phyloP scores from a whole-genome alignment of 2,329 filamentous ascomycete genomes.

The Drechslerella dactyloides region DNA sequence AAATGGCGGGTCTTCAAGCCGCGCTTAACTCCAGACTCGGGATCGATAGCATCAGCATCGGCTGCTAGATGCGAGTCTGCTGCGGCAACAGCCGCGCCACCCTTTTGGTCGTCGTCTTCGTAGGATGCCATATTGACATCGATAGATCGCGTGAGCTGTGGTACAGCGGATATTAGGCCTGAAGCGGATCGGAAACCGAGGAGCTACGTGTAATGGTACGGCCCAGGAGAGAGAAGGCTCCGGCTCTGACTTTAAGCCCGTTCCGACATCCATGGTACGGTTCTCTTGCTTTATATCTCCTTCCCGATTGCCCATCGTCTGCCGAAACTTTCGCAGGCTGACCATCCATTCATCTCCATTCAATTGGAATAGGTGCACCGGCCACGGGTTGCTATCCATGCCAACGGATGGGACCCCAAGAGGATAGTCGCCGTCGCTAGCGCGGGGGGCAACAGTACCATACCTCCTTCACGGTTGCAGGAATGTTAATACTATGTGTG shows the following conservation, averaged over 20 bases:
- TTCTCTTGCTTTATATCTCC: constrained; percentile 26
- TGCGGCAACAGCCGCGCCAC: constrained; percentile 16
- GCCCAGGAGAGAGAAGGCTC: too few species aligned
- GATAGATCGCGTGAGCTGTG: constrained; percentile 11
- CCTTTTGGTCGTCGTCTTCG: constrained; percentile 33
- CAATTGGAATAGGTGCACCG: constrained; percentile 26
- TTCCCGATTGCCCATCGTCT: constrained; percentile 24
- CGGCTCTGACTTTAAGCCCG: too few species aligned
- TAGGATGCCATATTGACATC: constrained; percentile 35
- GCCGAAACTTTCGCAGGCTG: not conserved
- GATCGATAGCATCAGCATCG: constrained; percentile 48
- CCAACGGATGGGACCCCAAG: constrained; percentile 16
- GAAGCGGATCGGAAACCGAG: too few species aligned
- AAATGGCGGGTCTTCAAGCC: constrained; percentile 63
- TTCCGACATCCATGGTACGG: constrained; percentile 7
- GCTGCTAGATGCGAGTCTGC: constrained; percentile 35
- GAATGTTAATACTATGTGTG: not conserved
- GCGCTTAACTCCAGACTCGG: constrained; percentile 46
- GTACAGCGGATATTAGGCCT: too few species aligned
- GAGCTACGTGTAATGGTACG: constrained; percentile 8
- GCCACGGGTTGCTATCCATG: constrained; percentile 37
- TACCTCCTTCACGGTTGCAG: too few species aligned
- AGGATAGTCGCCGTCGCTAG: constrained; percentile 25
- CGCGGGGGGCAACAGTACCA: constrained; percentile 7
- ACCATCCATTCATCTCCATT: constrained; percentile 27